Percentiles rank a stretch among this genome's conserved stretches.
Conservation (phyloP, 208 protist genomes). For the Crithidia expoeki region DNA sequence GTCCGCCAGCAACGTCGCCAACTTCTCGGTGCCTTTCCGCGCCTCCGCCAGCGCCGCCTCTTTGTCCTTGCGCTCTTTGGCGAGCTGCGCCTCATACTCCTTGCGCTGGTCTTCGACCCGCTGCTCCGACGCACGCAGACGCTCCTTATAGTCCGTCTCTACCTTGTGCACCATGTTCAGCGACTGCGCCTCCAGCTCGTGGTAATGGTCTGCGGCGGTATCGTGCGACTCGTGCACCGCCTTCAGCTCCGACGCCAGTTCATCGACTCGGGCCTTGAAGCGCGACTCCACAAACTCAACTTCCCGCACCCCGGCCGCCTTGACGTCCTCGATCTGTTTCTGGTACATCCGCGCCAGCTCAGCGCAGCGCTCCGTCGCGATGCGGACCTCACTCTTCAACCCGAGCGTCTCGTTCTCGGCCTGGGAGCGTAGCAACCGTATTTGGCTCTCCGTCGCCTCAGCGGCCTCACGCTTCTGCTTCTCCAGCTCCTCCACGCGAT, state of each 20-base stretch:
- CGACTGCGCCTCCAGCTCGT: constrained; percentile 48
- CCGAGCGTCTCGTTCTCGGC: constrained; percentile 66
- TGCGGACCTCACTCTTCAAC: constrained; percentile 56
- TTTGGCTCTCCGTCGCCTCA: constrained; percentile 68
- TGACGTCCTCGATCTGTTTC: constrained; percentile 82
- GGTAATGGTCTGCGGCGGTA: constrained; percentile 54
- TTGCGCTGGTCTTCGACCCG: constrained; percentile 62
- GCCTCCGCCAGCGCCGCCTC: constrained; percentile 51
- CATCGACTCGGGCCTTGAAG: constrained; percentile 59
- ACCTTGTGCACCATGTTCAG: constrained; percentile 63
- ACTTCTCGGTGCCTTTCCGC: constrained; percentile 50
- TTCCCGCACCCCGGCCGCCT: constrained; percentile 59
- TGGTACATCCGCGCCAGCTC: constrained; percentile 64
- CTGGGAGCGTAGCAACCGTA: constrained; percentile 71
- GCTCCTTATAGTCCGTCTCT: constrained; percentile 83
- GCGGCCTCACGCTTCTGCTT: constrained; percentile 48
- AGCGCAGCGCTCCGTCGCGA: constrained; percentile 50
- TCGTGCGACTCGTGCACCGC: constrained; percentile 51
- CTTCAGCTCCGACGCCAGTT: constrained; percentile 67
- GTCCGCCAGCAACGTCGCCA: constrained; percentile 53
- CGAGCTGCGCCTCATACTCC: constrained; percentile 48
- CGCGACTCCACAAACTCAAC: constrained; percentile 75
- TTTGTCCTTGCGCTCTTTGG: constrained; percentile 49
- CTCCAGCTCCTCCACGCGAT: constrained; percentile 39
- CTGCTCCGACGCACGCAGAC: constrained; percentile 58